A percentile compares a stretch with the other conserved stretches of the same genome.
These are phyloP conservation scores for Trifolium pratense DNA, from an alignment of 306 rosid species.

Conservation along the genomic window DNA sequence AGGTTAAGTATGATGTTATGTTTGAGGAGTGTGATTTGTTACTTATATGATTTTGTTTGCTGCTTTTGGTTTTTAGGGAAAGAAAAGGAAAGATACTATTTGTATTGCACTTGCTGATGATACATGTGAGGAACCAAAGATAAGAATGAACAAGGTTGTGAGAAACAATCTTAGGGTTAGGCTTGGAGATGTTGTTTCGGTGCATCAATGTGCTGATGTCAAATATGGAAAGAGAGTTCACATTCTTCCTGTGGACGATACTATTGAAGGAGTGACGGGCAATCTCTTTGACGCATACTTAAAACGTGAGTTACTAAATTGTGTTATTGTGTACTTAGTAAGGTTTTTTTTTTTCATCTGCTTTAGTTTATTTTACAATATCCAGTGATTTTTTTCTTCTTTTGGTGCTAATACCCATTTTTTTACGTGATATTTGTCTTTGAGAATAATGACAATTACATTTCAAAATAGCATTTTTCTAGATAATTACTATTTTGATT, in stretches of 20 bases:
- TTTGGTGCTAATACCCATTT: not conserved
- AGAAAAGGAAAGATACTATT: constrained; percentile 85
- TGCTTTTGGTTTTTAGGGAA: constrained; percentile 62
- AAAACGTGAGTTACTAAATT: constrained; percentile 68
- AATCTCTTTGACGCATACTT: constrained; percentile 85
- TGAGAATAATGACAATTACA: not conserved
- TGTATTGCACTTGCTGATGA: constrained; percentile 96
- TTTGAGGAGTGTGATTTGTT: constrained; percentile 13
- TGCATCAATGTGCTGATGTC: constrained; percentile 91
- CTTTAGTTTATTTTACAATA: too few relatives aligned
- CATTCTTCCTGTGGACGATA: constrained; percentile 91
- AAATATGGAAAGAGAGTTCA: constrained; percentile 93
- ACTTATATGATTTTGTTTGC: not conserved
- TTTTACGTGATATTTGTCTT: constrained; percentile 10
- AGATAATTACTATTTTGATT: not conserved
- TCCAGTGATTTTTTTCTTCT: not conserved
- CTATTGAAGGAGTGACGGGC: constrained; percentile 92
- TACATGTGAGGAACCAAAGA: constrained; percentile 84
- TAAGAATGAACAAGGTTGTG: constrained; percentile 95
- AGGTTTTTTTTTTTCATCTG: too few relatives aligned
- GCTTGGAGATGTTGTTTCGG: constrained; percentile 96
- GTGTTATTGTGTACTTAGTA: constrained; percentile 3
- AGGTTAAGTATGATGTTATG: not conserved
- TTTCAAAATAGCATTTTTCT: not conserved
- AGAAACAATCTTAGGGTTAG: constrained; percentile 93